A percentile compares a stretch with the other conserved stretches of the same genome.
Evolutionary conservation across 2,329 filamentous ascomycete species (phyloP).

Genomic region (Epichloe coenophiala): DNA sequence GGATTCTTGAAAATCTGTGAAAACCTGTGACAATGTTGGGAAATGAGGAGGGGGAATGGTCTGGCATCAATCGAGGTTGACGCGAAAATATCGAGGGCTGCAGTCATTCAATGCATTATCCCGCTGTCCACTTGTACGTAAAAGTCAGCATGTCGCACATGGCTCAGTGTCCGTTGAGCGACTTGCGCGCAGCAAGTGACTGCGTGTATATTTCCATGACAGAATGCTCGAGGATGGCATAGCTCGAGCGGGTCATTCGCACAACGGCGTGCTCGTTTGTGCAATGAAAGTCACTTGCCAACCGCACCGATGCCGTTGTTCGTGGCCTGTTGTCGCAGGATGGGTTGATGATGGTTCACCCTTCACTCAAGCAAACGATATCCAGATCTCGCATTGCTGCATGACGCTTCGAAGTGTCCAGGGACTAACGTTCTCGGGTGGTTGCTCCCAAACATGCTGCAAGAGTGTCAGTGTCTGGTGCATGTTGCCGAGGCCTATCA

Average conservation of each 20-base stretch:
- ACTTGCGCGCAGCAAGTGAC: no score
- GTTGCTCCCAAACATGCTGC: conserved; percentile 27
- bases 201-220: conserved; percentile 7
- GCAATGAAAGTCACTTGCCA: conserved; percentile 5
- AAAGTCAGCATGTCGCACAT: no score
- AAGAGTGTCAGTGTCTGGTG: conserved; percentile 26
- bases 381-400: conserved; percentile 32
- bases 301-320: background rate
- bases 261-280: conserved; percentile 16
- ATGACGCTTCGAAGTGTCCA: conserved; percentile 32
- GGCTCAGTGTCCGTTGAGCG: no score
- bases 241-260: conserved; percentile 12
- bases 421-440: conserved; percentile 19
- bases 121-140: no score
- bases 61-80: no score
- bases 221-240: conserved; percentile 15
- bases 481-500: conserved; percentile 32
- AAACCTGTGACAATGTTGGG: no score
- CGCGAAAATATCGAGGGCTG: no score
- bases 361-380: conserved; percentile 28
- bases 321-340: no score
- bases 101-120: no score
- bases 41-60: no score
- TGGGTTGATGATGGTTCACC: background rate
- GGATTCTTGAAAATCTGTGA: no score